These are phyloP conservation scores for Plasmodium ovale DNA, from an alignment of 169 alveolate species.

Conservation along the genomic window DNA sequence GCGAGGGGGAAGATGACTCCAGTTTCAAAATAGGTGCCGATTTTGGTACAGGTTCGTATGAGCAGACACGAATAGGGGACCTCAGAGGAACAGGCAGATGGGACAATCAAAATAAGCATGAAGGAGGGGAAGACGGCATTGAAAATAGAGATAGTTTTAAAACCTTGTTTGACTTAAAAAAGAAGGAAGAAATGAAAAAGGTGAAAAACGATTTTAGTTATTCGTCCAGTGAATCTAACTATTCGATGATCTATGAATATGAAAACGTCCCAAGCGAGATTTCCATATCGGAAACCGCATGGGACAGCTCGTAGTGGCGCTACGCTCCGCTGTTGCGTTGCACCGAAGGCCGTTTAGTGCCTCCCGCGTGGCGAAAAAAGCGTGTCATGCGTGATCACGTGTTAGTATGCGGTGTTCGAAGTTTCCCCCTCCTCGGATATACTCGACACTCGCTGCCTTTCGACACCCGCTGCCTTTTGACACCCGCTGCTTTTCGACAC, in stretches of 20 bases:
- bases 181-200: neutral
- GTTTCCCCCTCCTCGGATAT: no score
- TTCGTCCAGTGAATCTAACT: constrained; percentile 71
- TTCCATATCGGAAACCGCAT: constrained; percentile 69
- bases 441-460: no score
- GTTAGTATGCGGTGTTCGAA: no score
- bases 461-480: no score
- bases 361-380: no score
- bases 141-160: neutral
- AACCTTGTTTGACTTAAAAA: neutral
- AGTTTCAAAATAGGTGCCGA: neutral
- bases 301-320: constrained; percentile 27
- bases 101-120: neutral
- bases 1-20: neutral
- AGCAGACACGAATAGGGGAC: neutral
- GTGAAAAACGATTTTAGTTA: neutral
- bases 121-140: neutral
- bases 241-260: constrained; percentile 64
- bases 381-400: no score
- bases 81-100: neutral
- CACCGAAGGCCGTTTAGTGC: no score
- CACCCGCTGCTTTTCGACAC: no score
- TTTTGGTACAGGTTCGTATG: neutral
- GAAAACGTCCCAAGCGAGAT: constrained; percentile 70
- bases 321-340: neutral